phyloP scores from a whole-genome alignment of 2,329 filamentous ascomycete species.

The Ceratocystis alfenasii region DNA sequence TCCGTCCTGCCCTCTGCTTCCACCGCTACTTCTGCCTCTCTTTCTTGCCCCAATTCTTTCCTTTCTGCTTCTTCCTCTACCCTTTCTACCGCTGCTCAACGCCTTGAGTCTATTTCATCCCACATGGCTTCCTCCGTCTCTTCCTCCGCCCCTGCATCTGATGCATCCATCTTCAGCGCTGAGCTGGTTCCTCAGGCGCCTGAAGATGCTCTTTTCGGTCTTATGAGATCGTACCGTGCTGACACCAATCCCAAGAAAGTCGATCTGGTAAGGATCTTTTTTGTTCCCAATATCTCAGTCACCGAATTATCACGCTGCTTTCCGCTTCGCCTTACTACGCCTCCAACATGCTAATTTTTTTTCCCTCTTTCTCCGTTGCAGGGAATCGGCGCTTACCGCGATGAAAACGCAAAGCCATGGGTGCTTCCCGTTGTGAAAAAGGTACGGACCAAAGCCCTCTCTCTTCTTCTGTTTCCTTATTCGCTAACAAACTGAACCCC shows the following conservation, averaged over 20 bases:
- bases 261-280: conserved; percentile 56
- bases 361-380: conserved; percentile 26
- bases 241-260: conserved; percentile 73
- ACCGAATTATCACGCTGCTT: not conserved
- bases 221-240: conserved; percentile 77
- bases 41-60: conserved; percentile 25
- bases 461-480: conserved; percentile 1
- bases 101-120: conserved; percentile 50
- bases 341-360: not conserved
- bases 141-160: conserved; percentile 28
- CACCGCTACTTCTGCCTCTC: not conserved
- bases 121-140: conserved; percentile 39
- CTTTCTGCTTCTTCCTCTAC: conserved; percentile 25
- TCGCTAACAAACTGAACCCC: not conserved
- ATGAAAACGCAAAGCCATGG: conserved; percentile 94
- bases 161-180: conserved; percentile 56
- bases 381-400: conserved; percentile 85
- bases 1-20: not conserved
- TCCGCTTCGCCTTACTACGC: not conserved
- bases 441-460: conserved; percentile 40
- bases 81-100: conserved; percentile 28
- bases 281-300: not conserved
- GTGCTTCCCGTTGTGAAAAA: conserved; percentile 91
- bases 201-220: conserved; percentile 86
- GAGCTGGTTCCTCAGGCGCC: conserved; percentile 77